Conservation (phyloP, 2,329 filamentous ascomycete genomes). For the Nigrospora osmanthi region DNA sequence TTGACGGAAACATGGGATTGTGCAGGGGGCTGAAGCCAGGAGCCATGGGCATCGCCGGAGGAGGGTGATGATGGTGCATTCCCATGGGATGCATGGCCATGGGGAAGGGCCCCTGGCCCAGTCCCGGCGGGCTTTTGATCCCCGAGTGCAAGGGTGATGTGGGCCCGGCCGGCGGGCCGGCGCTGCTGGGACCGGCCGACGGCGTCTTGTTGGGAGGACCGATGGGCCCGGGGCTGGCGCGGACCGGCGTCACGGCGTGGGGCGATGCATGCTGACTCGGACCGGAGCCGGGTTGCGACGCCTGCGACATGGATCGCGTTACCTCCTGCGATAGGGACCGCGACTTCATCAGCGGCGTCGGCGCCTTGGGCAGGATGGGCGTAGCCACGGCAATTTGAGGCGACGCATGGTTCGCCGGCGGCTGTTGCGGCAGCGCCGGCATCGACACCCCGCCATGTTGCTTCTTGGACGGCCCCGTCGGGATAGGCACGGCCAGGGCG, state of each 20-base stretch:
- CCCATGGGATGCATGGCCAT: conserved; percentile 44
- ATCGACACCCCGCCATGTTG: conserved; percentile 34
- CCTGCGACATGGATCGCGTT: conserved; percentile 60
- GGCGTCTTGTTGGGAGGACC: background rate
- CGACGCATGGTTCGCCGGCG: conserved; percentile 57
- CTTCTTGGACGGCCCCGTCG: conserved; percentile 22
- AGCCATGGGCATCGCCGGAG: conserved; percentile 47
- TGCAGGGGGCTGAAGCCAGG: conserved; percentile 34
- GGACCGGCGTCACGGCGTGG: conserved; percentile 54
- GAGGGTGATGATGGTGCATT: conserved; percentile 36
- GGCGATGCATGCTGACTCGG: conserved; percentile 52
- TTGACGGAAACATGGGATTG: conserved; percentile 36
- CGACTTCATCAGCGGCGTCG: conserved; percentile 63
- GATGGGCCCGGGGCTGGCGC: conserved; percentile 57
- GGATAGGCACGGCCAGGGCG: conserved; percentile 22
- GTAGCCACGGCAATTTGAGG: conserved; percentile 74
- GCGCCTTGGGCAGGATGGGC: conserved; percentile 73
- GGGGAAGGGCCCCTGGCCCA: conserved; percentile 31
- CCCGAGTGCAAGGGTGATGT: conserved; percentile 56
- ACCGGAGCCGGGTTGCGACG: conserved; percentile 52
- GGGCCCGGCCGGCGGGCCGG: conserved; percentile 34
- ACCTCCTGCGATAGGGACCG: conserved; percentile 76
- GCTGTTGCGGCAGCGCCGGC: conserved; percentile 52
- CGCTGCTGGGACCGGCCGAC: conserved; percentile 7
- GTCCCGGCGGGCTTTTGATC: conserved; percentile 49